A percentile compares a stretch with the other conserved stretches of the same genome.
phyloP scores from a whole-genome alignment of 768 basidiomycete genomes.

The Pleurotus pulmonarius region DNA sequence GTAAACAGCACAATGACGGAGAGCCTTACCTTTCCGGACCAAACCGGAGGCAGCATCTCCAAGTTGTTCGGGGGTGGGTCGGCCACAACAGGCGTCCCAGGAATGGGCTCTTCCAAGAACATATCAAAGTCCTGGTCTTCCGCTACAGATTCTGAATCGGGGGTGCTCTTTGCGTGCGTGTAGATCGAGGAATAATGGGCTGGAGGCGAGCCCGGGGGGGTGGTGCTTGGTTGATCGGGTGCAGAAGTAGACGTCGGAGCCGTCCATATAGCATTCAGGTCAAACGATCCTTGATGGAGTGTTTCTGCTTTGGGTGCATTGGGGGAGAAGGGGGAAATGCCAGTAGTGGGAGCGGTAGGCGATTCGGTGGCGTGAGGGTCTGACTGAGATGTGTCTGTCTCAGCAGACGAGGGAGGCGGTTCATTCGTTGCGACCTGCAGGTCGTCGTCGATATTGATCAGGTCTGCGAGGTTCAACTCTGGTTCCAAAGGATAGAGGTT shows the following conservation, averaged over 20 bases:
- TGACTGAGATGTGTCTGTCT: conserved; percentile 14
- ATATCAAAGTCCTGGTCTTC: conserved; percentile 86
- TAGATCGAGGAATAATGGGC: conserved; percentile 20
- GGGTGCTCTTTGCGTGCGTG: conserved; percentile 39
- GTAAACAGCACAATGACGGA: conserved; percentile 13
- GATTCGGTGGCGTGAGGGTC: conserved; percentile 14
- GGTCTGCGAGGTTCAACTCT: conserved; percentile 69
- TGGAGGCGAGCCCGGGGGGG: conserved; percentile 12
- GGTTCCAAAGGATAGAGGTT: conserved; percentile 47
- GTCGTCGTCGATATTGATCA: conserved; percentile 78
- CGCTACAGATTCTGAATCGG: conserved; percentile 36
- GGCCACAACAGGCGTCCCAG: conserved; percentile 18
- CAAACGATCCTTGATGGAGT: conserved; percentile 50
- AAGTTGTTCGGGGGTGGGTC: conserved; percentile 47
- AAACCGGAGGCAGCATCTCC: conserved; percentile 58
- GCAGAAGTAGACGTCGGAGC: conserved; percentile 37
- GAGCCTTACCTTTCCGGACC: conserved; percentile 66
- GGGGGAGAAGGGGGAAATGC: conserved; percentile 45
- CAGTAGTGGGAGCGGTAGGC: conserved; percentile 26
- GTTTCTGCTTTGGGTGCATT: conserved; percentile 36
- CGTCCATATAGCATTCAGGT: conserved; percentile 71
- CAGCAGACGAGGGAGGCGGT: conserved; percentile 12
- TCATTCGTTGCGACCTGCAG: conserved; percentile 21
- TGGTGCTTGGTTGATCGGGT: conserved; percentile 9
- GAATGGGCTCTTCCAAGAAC: conserved; percentile 68